Evolutionary conservation across 371 early-diverging fungal genomes (phyloP).

Genomic region (Haplosporangium sp.): DNA sequence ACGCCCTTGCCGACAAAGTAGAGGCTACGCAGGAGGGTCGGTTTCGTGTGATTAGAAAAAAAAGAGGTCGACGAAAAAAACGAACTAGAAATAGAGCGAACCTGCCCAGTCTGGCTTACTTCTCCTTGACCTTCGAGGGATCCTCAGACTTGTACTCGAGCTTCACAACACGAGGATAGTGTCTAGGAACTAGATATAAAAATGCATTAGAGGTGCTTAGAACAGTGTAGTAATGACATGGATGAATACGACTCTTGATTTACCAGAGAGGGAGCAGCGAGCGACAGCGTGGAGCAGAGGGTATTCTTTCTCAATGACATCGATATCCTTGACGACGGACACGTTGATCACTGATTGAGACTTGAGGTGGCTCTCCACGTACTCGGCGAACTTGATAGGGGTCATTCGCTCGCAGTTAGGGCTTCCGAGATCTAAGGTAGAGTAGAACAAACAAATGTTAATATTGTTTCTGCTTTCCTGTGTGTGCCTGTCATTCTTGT

Average conservation of each 20-base stretch:
- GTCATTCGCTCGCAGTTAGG: slow-evolving; percentile 91
- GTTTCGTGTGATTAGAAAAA: not conserved
- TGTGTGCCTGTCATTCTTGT: not conserved
- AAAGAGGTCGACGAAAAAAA: not conserved
- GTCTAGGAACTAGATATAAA: slow-evolving; percentile 64
- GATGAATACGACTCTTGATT: not conserved
- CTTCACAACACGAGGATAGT: slow-evolving; percentile 83
- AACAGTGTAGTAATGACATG: not conserved
- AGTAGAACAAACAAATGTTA: not conserved
- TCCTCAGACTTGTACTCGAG: slow-evolving; percentile 84
- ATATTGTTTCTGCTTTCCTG: not conserved
- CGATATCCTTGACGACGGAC: slow-evolving; percentile 74
- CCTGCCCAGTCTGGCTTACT: slow-evolving; percentile 62
- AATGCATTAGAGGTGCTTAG: not conserved
- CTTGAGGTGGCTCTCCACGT: slow-evolving; percentile 69
- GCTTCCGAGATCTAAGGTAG: slow-evolving; percentile 77
- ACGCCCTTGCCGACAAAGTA: slow-evolving; percentile 94
- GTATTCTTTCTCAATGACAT: slow-evolving; percentile 78
- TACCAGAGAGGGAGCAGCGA: slow-evolving; percentile 77
- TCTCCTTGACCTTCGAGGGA: slow-evolving; percentile 81
- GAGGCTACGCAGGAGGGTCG: slow-evolving; percentile 58
- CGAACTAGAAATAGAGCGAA: not conserved
- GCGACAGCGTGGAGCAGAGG: slow-evolving; percentile 88
- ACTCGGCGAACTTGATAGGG: slow-evolving; percentile 79
- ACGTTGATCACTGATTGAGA: slow-evolving; percentile 66